Conservation (phyloP, 2,329 filamentous ascomycete genomes). For the Alternaria dauci region DNA sequence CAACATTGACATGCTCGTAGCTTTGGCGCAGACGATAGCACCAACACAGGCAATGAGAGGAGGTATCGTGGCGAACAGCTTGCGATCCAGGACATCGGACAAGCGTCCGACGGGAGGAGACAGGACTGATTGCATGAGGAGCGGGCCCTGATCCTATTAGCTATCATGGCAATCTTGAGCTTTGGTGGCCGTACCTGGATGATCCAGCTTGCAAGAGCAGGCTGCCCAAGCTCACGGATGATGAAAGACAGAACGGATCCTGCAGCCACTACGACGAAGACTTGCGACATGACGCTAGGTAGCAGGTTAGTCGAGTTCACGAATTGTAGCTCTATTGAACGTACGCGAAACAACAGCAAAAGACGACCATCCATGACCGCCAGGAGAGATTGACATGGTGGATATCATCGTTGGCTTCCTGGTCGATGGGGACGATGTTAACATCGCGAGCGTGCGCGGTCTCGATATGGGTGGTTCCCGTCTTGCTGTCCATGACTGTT, state of each 20-base stretch:
- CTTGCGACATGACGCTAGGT: slow-evolving; percentile 59
- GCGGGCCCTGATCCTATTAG: slow-evolving; percentile 57
- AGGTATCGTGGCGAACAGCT: slow-evolving; percentile 61
- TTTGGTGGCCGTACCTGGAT: slow-evolving; percentile 54
- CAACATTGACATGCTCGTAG: slow-evolving; percentile 64
- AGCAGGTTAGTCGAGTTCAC: slow-evolving; percentile 3
- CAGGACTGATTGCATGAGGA: slow-evolving; percentile 66
- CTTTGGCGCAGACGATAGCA: slow-evolving; percentile 63
- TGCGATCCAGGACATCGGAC: slow-evolving; percentile 65
- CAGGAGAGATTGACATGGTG: slow-evolving; percentile 61
- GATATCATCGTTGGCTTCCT: slow-evolving; percentile 40
- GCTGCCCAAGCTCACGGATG: slow-evolving; percentile 62
- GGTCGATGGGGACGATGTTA: slow-evolving; percentile 37
- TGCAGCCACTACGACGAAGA: slow-evolving; percentile 65
- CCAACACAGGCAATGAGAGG: slow-evolving; percentile 64
- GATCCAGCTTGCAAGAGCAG: slow-evolving; percentile 63
- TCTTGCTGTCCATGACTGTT: slow-evolving; percentile 32
- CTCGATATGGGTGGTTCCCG: slow-evolving; percentile 25
- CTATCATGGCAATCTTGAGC: no score
- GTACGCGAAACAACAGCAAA: slow-evolving; percentile 60
- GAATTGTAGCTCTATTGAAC: slow-evolving; percentile 21
- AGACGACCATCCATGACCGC: slow-evolving; percentile 63
- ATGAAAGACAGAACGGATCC: slow-evolving; percentile 66
- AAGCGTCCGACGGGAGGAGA: slow-evolving; percentile 65
- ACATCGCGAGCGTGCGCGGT: slow-evolving; percentile 16